These are phyloP conservation scores for Penicillium sclerotiorum DNA, from an alignment of 2,329 filamentous ascomycete species.

Conservation along the genomic window DNA sequence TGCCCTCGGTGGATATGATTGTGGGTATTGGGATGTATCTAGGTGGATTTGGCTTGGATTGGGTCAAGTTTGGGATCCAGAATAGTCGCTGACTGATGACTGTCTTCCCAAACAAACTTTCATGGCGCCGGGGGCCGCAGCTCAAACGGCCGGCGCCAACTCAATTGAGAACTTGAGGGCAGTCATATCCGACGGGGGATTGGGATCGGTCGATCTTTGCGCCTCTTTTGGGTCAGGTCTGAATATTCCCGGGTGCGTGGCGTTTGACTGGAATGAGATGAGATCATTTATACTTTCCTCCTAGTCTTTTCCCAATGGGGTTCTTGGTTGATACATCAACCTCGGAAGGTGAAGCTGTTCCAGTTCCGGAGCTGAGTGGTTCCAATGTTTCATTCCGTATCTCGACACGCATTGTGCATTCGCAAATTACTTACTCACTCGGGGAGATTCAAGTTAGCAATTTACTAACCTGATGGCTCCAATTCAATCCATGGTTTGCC, in stretches of 20 bases:
- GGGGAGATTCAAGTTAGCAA: no score
- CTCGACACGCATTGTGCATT: no score
- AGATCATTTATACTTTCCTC: no score
- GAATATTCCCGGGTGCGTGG: slow-evolving; percentile 7
- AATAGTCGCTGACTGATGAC: background rate
- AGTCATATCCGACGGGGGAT: slow-evolving; percentile 13
- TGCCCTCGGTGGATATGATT: background rate
- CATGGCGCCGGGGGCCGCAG: slow-evolving; percentile 2
- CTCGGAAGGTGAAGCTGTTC: no score
- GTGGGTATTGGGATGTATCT: slow-evolving; percentile 2
- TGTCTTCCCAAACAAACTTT: background rate
- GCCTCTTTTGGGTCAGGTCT: slow-evolving; percentile 4
- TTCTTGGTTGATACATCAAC: no score
- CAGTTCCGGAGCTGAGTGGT: no score
- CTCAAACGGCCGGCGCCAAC: slow-evolving; percentile 18
- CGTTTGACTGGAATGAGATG: background rate
- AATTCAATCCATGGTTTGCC: no score
- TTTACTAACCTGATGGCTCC: no score
- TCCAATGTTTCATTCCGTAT: no score
- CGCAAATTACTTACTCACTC: no score
- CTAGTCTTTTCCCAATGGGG: no score
- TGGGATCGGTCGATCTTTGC: slow-evolving; percentile 15
- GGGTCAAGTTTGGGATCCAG: background rate
- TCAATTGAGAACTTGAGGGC: slow-evolving; percentile 15
- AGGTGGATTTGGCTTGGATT: background rate